Conservation (phyloP, 305 asterid genomes). For the Solanum hybrid region DNA sequence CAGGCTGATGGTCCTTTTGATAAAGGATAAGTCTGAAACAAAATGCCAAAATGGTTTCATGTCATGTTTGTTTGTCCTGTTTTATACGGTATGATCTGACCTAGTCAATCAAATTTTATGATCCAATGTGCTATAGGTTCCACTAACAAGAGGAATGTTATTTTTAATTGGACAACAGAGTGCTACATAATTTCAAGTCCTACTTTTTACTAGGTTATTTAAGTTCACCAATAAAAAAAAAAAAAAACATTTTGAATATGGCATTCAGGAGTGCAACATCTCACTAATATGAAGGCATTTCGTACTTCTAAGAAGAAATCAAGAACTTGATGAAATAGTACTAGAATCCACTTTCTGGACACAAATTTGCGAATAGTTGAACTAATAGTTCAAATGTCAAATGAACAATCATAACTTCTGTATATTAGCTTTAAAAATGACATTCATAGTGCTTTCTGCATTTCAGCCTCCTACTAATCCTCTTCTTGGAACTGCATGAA, state of each 20-base stretch:
- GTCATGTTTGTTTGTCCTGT: neutral
- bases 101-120: neutral
- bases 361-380: neutral
- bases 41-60: neutral
- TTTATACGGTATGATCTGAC: neutral
- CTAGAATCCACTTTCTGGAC: neutral
- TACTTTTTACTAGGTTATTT: neutral
- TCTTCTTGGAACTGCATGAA: slow-evolving; percentile 23
- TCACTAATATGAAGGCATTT: neutral
- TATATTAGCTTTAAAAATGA: neutral
- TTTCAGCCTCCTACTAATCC: neutral
- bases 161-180: neutral
- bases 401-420: neutral
- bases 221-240: neutral
- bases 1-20: neutral
- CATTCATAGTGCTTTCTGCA: neutral
- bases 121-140: neutral
- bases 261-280: neutral
- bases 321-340: neutral
- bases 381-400: neutral
- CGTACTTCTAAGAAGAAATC: neutral
- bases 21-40: neutral
- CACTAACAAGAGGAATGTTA: neutral
- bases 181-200: neutral
- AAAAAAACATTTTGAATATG: neutral